Percentiles rank a stretch among this genome's conserved stretches.
Evolutionary conservation across 495 filamentous ascomycete species (phyloP).

Genomic region (Penicillium dipodomyicola): DNA sequence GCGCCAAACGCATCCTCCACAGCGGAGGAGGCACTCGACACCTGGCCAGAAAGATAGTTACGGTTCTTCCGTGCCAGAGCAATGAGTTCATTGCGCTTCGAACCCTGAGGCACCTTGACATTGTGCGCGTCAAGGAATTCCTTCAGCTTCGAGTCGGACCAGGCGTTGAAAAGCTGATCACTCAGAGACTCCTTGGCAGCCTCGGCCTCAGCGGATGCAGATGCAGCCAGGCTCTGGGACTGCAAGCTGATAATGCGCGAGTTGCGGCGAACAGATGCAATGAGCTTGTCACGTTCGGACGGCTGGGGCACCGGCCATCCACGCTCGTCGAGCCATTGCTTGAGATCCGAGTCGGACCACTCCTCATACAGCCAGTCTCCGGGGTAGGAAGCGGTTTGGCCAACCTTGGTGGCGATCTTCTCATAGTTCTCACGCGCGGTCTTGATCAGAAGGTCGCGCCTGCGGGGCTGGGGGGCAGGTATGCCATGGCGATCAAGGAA

Average conservation of each 20-base stretch:
- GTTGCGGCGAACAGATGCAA: slow-evolving; percentile 88
- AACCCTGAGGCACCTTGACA: slow-evolving; percentile 86
- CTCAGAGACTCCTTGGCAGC: slow-evolving; percentile 68
- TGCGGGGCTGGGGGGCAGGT: slow-evolving; percentile 75
- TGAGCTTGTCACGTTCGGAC: slow-evolving; percentile 78
- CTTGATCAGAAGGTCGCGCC: slow-evolving; percentile 76
- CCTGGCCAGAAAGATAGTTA: slow-evolving; percentile 65
- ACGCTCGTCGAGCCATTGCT: slow-evolving; percentile 84
- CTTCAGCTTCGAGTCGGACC: slow-evolving; percentile 81
- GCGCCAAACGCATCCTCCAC: slow-evolving; percentile 66
- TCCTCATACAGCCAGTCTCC: slow-evolving; percentile 93
- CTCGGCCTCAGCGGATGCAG: slow-evolving; percentile 63
- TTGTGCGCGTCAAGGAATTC: slow-evolving; percentile 72
- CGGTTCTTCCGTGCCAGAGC: slow-evolving; percentile 91
- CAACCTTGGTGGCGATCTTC: slow-evolving; percentile 73
- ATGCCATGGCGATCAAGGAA: slow-evolving; percentile 89
- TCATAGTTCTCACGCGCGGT: slow-evolving; percentile 81
- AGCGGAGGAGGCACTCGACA: slow-evolving; percentile 43
- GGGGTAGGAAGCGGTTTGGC: slow-evolving; percentile 78
- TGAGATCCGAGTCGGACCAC: slow-evolving; percentile 77
- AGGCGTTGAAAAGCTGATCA: slow-evolving; percentile 82
- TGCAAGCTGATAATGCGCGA: slow-evolving; percentile 72
- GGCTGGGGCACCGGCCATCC: slow-evolving; percentile 89
- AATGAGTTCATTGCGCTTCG: slow-evolving; percentile 81
- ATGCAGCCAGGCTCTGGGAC: slow-evolving; percentile 55